phyloP scores from a whole-genome alignment of 495 filamentous ascomycete species.

The Aspergillus campestris region DNA sequence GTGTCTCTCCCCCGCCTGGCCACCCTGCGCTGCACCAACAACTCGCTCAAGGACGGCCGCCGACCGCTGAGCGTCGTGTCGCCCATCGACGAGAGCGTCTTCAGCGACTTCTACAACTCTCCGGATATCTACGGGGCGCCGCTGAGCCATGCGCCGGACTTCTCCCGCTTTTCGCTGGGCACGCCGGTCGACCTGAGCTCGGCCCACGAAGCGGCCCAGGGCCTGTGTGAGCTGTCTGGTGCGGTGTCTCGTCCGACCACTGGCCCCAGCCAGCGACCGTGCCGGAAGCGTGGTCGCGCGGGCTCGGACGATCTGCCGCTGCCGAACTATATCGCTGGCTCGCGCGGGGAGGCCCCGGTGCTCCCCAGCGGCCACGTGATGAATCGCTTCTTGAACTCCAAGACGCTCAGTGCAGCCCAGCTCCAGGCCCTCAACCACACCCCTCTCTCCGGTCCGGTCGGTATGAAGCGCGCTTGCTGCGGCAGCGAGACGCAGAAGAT shows the following conservation, averaged over 20 bases:
- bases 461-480: conserved; percentile 42
- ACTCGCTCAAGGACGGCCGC: conserved; percentile 32
- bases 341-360: conserved; percentile 30
- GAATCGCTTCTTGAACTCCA: conserved; percentile 28
- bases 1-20: conserved; percentile 59
- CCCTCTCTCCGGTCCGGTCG: conserved; percentile 30
- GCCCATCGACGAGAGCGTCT: conserved; percentile 42
- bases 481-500: conserved; percentile 36
- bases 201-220: conserved; percentile 52
- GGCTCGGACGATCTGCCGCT: conserved; percentile 57
- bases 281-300: conserved; percentile 61
- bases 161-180: conserved; percentile 45
- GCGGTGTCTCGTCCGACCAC: conserved; percentile 10
- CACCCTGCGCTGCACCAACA: conserved; percentile 71
- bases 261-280: conserved; percentile 19
- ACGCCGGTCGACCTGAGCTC: conserved; percentile 38
- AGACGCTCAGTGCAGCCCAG: conserved; percentile 6
- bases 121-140: conserved; percentile 52
- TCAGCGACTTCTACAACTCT: conserved; percentile 44
- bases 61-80: conserved; percentile 33
- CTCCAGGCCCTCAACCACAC: conserved; percentile 16
- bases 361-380: conserved; percentile 34
- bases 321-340: conserved; percentile 65
- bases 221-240: conserved; percentile 55
- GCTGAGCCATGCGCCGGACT: conserved; percentile 40